Base-by-base conservation (phyloP, 192 early-diverging fungal genomes). In the Phlyctochytrium arcticum region DNA sequence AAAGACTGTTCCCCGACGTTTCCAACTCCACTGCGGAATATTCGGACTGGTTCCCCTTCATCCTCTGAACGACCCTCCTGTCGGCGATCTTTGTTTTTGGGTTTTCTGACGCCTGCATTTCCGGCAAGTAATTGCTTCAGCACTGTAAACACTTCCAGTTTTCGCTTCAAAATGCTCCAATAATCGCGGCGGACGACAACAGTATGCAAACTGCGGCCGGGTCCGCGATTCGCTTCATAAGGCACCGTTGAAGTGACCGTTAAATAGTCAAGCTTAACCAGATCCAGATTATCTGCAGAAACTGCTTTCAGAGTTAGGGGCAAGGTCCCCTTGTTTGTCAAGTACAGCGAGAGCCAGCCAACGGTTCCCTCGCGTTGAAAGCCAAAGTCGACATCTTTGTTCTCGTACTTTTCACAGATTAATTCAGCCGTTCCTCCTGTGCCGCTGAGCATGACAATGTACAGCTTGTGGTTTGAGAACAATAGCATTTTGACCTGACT, bases 391-490 rank as follows among this genome's bases (percentile, higher is more conserved):
- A 85, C 65, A 50, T 77, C 76, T 60, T 80, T 83, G 21, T 70
- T 67, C 29, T 70, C 64, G 57, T 79, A 85, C 60, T 84, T 78
- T 54, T 85, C 83, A 53, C 83, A 85, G 4, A 80, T 73, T 23
- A 85, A 74, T 34, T 79, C 76, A 4, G 77, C 75, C 15, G 75
- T 85, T 12, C 77, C 83, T 23, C 79, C 79, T 31, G 65, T 71
- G 30, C 79, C 84, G 2, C 50, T 65, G 9, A 75, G 21, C 9
- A 75, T 46, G 27, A 82, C 50, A 17, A 79, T 67, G 49, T 76
- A 76, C n/a, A 85, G 70, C 61, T 67, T 75, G 36, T 84, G 84
- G 58, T 85, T 85, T 15, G 78, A 71, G 54, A 82, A 85, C 3
- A 78, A 59, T n/a, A 69, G 79, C 57, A 84, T 49, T 46, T 72